These are phyloP conservation scores for Alternaria ventricosa DNA, from an alignment of 2,329 filamentous ascomycete genomes.

Conservation along the genomic window DNA sequence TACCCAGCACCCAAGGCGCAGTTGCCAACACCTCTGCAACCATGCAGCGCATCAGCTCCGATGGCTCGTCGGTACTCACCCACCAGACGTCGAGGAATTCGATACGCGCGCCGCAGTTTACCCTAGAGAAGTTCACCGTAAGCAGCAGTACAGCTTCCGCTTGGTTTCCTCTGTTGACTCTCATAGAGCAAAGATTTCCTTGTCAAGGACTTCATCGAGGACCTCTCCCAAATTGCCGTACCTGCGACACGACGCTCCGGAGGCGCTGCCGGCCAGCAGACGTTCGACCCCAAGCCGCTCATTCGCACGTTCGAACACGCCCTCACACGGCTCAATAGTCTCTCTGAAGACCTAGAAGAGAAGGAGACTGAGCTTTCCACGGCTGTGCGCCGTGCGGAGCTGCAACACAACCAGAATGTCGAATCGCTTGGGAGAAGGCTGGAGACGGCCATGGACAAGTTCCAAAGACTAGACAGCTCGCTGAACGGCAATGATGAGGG, in stretches of 20 bases:
- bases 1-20: neutral
- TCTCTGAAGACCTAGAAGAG: constrained; percentile 84
- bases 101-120: constrained; percentile 70
- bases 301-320: constrained; percentile 91
- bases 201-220: constrained; percentile 96
- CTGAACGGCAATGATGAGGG: constrained; percentile 70
- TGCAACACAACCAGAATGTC: constrained; percentile 89
- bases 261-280: constrained; percentile 50
- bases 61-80: constrained; percentile 53
- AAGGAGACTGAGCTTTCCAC: constrained; percentile 90
- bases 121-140: constrained; percentile 73
- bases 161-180: constrained; percentile 14
- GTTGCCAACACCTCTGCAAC: neutral
- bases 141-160: constrained; percentile 4
- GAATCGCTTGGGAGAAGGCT: constrained; percentile 87
- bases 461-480: constrained; percentile 86
- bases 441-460: constrained; percentile 88
- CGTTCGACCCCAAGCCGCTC: constrained; percentile 94
- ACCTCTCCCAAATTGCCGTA: constrained; percentile 83
- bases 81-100: constrained; percentile 48
- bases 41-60: constrained; percentile 48
- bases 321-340: constrained; percentile 69
- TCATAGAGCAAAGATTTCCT: constrained; percentile 76
- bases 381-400: constrained; percentile 88
- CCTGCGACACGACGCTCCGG: constrained; percentile 81